These are phyloP conservation scores for Peribolospora baueri DNA, from an alignment of 768 basidiomycete species.

Conservation along the genomic window DNA sequence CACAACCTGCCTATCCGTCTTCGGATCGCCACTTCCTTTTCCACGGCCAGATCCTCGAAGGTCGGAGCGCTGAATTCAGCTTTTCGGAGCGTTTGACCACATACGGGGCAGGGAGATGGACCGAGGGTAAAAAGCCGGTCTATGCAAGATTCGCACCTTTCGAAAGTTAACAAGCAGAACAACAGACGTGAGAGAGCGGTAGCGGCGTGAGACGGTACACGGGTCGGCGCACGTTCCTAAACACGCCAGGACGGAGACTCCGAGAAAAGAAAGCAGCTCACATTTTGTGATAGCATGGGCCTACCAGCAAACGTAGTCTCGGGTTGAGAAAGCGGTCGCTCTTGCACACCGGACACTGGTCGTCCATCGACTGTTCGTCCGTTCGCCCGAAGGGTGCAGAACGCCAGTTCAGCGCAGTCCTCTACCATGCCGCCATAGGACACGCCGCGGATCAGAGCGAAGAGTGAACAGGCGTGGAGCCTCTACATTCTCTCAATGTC, in stretches of 20 bases:
- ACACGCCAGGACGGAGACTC: neutral
- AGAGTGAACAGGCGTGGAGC: too few species aligned
- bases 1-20: conserved; percentile 74
- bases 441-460: too few species aligned
- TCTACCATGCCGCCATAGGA: too few species aligned
- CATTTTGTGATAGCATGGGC: conserved; percentile 98
- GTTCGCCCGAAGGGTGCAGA: neutral
- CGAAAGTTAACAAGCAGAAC: neutral
- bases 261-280: conserved; percentile 16
- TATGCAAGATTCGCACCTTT: conserved; percentile 97
- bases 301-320: conserved; percentile 74
- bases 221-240: conserved; percentile 7
- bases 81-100: conserved; percentile 63
- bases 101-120: conserved; percentile 87
- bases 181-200: neutral
- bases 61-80: conserved; percentile 87
- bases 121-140: conserved; percentile 87
- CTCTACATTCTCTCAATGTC: too few species aligned
- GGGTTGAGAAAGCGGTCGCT: conserved; percentile 89
- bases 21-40: conserved; percentile 79
- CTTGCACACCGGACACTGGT: conserved; percentile 91
- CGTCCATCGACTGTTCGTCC: conserved; percentile 32
- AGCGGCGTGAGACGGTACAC: neutral
- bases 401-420: too few species aligned
- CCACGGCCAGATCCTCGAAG: conserved; percentile 73